Evolutionary conservation across 768 basidiomycete genomes (phyloP).

Genomic region (Mycena rosella): DNA sequence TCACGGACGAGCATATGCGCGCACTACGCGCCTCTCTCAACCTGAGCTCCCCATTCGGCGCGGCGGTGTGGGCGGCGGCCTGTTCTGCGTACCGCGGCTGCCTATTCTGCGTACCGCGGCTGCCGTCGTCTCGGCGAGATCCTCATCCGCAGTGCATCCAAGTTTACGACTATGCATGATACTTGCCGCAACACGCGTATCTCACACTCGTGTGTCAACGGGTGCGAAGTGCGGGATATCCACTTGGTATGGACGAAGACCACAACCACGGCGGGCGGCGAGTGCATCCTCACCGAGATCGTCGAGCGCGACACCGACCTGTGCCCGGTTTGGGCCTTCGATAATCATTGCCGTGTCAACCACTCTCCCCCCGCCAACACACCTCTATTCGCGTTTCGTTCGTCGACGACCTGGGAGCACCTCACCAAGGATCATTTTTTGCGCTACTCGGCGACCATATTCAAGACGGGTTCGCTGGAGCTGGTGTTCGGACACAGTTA

Average conservation of each 20-base stretch:
- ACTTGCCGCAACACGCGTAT: background rate
- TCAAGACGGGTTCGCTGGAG: background rate
- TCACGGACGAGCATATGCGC: background rate
- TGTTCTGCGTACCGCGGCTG: no score
- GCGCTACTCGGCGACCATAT: no score
- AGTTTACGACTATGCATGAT: background rate
- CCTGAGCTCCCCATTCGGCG: background rate
- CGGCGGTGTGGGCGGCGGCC: background rate
- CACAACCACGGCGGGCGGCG: slow-evolving; percentile 2
- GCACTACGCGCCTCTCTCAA: background rate
- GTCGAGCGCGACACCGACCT: no score
- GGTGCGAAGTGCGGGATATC: background rate
- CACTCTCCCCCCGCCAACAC: no score
- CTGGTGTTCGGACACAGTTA: background rate
- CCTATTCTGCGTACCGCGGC: no score
- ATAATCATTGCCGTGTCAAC: no score
- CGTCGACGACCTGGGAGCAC: no score
- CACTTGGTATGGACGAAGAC: background rate
- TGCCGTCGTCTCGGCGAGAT: no score
- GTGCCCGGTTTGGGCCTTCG: no score
- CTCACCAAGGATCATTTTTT: no score
- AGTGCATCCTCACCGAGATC: slow-evolving; percentile 2
- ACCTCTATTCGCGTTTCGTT: no score
- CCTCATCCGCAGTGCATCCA: no score
- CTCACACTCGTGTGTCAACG: background rate